phyloP scores from a whole-genome alignment of 2,329 filamentous ascomycete species.

The Bipolaris zeicola region DNA sequence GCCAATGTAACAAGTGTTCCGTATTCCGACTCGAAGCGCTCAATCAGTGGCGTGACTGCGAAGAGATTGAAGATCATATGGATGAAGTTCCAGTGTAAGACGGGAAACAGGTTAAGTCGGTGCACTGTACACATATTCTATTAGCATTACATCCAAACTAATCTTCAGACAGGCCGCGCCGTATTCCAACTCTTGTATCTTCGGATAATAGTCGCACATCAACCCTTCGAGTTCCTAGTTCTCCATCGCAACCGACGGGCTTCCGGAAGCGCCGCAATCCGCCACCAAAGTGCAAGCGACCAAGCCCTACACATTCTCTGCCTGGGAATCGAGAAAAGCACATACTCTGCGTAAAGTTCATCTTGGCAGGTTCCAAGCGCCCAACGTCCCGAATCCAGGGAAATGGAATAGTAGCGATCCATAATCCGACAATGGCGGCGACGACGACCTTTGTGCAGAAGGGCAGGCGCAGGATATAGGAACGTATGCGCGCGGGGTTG shows the following conservation, averaged over 20 bases:
- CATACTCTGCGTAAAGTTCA: conserved; percentile 73
- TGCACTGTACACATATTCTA: conserved; percentile 66
- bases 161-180: neutral
- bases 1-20: conserved; percentile 87
- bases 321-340: conserved; percentile 25
- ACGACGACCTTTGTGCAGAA: conserved; percentile 79
- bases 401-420: conserved; percentile 70
- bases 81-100: conserved; percentile 81
- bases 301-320: neutral
- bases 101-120: conserved; percentile 87
- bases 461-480: conserved; percentile 83
- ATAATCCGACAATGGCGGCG: conserved; percentile 69
- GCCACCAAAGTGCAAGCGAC: neutral
- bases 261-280: conserved; percentile 5
- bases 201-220: neutral
- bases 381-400: conserved; percentile 80
- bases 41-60: conserved; percentile 83
- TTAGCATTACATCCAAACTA: conserved; percentile 20
- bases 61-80: conserved; percentile 81
- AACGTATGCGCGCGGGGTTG: conserved; percentile 74
- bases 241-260: neutral
- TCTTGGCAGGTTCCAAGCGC: conserved; percentile 75
- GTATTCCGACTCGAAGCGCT: conserved; percentile 90
- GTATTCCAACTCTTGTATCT: neutral
- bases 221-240: neutral